Base-by-base conservation (phyloP, 371 early-diverging fungal species). In the Cladochytrium tenue region DNA sequence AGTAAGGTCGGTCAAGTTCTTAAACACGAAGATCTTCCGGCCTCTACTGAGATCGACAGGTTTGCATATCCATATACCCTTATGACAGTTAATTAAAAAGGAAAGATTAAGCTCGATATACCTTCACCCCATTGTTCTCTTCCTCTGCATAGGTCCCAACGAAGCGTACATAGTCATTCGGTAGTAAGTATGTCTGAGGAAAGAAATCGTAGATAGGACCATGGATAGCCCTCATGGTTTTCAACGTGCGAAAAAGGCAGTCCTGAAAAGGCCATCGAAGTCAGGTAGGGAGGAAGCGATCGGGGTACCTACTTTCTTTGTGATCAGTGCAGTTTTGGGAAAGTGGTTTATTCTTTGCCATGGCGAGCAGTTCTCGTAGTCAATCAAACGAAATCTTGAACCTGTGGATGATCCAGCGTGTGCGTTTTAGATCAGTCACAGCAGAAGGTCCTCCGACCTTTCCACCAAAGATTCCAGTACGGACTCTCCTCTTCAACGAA, bases 401-500 rank as follows among this genome's bases (percentile, higher is more conserved):
- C 78, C 77, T 76, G 26, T 52, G 26, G 31, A 43, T 43, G 7
- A 43, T 7, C 7, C 43, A 13, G 7, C 43, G 7, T 43, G 43
- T 43, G 43, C 7, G 43, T 20, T 43, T 20, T 13, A 43, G 13
- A 43, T 43, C 43, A 7, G 7, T 43, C 43, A 7, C 43, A 43
- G 43, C 43, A 43, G 43, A 23, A 26, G 35, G 27, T 20, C 23
- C 33, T 30, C 15, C 10, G 17, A 64, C 79, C 76, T 76, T 75
- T 76, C 80, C 80, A 80, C 66, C 69, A 71, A 31, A 80, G 65
- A 62, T 80, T 80, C 80, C 80, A 80, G 60, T 77, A 77, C 43
- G 63, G 59, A 30, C 56, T 64, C 36, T 74, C 69, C 43, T 67
- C 71, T 32, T 71, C 70, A 33, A 74, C 56, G 35, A 65, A 77